These are phyloP conservation scores for Haplosporangium sp. DNA, from an alignment of 371 early-diverging fungal genomes.

Conservation along the genomic window DNA sequence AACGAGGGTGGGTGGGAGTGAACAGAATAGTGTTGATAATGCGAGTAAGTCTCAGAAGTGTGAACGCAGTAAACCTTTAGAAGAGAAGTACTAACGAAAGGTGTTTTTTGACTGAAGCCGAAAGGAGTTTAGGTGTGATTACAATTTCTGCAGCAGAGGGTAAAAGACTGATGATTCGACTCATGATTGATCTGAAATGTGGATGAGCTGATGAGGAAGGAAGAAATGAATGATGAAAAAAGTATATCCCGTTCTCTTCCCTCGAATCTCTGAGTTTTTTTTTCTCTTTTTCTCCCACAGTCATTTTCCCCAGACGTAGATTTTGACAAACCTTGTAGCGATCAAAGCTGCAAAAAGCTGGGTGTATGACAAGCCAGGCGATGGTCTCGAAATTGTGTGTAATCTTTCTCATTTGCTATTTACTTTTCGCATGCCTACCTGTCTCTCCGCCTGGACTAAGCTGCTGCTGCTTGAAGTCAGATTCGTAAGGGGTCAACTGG, in stretches of 20 bases:
- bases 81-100: neutral
- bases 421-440: too few species aligned
- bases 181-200: slow-evolving; percentile 4
- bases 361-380: too few species aligned
- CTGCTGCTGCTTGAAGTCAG: too few species aligned
- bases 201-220: neutral
- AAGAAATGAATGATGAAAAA: neutral
- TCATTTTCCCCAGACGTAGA: neutral
- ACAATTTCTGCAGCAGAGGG: slow-evolving; percentile 70
- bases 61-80: neutral
- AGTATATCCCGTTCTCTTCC: neutral
- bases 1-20: neutral
- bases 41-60: neutral
- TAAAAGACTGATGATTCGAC: slow-evolving; percentile 61
- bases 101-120: neutral
- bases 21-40: neutral
- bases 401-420: too few species aligned
- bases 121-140: neutral
- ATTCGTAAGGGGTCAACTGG: too few species aligned
- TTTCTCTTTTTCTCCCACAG: too few species aligned
- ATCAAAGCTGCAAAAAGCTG: too few species aligned
- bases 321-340: too few species aligned
- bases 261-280: too few species aligned
- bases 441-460: too few species aligned
- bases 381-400: too few species aligned